Percentiles rank a stretch among this genome's conserved stretches.
Evolutionary conservation across 2,329 filamentous ascomycete genomes (phyloP).

Genomic region (Tolypocladium amazonense): DNA sequence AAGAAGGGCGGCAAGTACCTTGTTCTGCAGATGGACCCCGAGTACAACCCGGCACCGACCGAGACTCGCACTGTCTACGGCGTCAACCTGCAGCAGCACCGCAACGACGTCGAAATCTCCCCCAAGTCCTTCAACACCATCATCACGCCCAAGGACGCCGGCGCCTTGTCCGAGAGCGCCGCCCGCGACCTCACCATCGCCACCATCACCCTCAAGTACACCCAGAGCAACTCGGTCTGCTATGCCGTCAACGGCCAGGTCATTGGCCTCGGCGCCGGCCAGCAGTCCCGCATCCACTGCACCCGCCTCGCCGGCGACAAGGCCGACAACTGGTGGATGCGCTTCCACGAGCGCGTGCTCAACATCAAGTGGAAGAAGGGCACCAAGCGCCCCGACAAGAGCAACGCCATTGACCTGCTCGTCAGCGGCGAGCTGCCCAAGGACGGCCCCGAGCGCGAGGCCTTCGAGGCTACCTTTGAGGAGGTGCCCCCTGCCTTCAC

Average conservation of each 20-base stretch:
- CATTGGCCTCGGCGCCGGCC: constrained; percentile 86
- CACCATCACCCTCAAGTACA: constrained; percentile 97
- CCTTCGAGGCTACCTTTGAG: constrained; percentile 84
- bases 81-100: constrained; percentile 76
- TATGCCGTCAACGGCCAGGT: constrained; percentile 92
- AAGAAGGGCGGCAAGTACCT: constrained; percentile 98
- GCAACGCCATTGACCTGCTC: constrained; percentile 92
- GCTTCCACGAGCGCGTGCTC: constrained; percentile 85
- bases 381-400: constrained; percentile 93
- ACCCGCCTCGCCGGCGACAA: constrained; percentile 95
- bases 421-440: constrained; percentile 84
- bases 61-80: constrained; percentile 88
- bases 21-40: constrained; percentile 85
- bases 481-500: constrained; percentile 78
- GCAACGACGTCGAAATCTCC: constrained; percentile 82
- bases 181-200: constrained; percentile 86
- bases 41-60: constrained; percentile 68
- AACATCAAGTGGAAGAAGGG: constrained; percentile 95
- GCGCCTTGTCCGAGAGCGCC: constrained; percentile 65
- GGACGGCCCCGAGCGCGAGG: constrained; percentile 70
- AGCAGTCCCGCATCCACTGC: constrained; percentile 98
- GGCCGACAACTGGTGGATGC: constrained; percentile 99
- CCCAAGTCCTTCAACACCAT: constrained; percentile 78
- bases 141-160: constrained; percentile 73
- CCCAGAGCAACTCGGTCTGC: constrained; percentile 97